phyloP scores from a whole-genome alignment of 1,139 yeast species.

The Tardiomyces digboiensis region DNA sequence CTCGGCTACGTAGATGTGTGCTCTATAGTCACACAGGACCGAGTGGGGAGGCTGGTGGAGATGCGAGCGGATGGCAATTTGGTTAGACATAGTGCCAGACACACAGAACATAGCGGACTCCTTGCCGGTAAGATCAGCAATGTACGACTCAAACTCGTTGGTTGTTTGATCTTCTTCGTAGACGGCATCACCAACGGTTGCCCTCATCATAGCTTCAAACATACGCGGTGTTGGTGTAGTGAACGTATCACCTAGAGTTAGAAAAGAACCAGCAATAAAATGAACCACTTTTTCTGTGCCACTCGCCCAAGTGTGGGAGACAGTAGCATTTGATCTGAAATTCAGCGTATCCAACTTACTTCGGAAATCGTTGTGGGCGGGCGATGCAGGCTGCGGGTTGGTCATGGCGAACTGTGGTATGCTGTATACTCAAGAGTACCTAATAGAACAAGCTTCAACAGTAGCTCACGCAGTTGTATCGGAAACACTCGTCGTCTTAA shows the following conservation, averaged over 20 bases:
- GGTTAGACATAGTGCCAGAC: constrained; percentile 89
- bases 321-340: too few species aligned
- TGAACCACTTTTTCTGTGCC: too few species aligned
- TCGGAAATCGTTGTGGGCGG: constrained; percentile 17
- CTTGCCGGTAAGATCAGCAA: constrained; percentile 68
- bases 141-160: constrained; percentile 49
- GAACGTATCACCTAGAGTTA: constrained; percentile 53
- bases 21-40: constrained; percentile 73
- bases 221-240: constrained; percentile 80
- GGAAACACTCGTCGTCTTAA: background rate
- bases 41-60: constrained; percentile 81
- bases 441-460: too few species aligned
- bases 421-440: too few species aligned
- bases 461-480: too few species aligned
- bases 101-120: constrained; percentile 79
- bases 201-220: constrained; percentile 50
- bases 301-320: too few species aligned
- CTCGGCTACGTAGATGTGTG: constrained; percentile 77
- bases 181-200: constrained; percentile 80
- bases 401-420: background rate
- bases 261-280: too few species aligned
- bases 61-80: constrained; percentile 72
- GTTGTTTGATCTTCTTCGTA: constrained; percentile 78
- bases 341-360: too few species aligned
- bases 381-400: constrained; percentile 3